Conservation (phyloP, 2,329 filamentous ascomycete genomes). For the Amesomyces nigricolor region DNA sequence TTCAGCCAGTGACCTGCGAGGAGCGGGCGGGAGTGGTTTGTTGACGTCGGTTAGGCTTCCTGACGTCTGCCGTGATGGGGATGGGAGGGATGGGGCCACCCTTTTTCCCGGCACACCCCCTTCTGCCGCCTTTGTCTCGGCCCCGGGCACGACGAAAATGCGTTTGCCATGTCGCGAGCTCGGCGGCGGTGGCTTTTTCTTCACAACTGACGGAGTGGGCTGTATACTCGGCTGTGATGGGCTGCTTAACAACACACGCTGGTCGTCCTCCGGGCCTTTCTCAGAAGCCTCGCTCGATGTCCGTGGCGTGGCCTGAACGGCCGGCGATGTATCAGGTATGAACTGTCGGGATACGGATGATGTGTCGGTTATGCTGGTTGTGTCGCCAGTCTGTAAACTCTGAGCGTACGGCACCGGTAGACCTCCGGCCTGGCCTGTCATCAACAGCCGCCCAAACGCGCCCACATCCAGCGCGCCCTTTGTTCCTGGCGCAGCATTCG, state of each 20-base stretch:
- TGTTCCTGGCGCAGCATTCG: conserved; percentile 30
- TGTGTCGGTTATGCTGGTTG: conserved; percentile 51
- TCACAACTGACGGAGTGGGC: conserved; percentile 26
- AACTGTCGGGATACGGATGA: conserved; percentile 56
- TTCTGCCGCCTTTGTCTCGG: conserved; percentile 30
- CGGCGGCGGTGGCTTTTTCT: conserved; percentile 65
- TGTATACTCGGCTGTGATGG: conserved; percentile 12
- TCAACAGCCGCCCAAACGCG: conserved; percentile 67
- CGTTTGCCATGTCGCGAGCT: conserved; percentile 74
- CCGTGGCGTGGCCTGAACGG: conserved; percentile 45
- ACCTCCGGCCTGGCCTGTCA: conserved; percentile 60
- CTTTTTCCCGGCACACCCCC: conserved; percentile 14
- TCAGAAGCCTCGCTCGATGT: conserved; percentile 54
- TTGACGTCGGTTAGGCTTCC: conserved; percentile 47
- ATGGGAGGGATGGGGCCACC: conserved; percentile 17
- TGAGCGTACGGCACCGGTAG: background rate
- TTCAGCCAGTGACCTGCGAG: conserved; percentile 41
- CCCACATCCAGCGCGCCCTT: conserved; percentile 63
- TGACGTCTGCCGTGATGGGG: conserved; percentile 30
- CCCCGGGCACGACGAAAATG: conserved; percentile 47
- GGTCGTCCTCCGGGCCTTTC: conserved; percentile 45
- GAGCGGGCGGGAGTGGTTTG: conserved; percentile 57
- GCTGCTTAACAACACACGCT: conserved; percentile 30
- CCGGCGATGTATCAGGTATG: conserved; percentile 41
- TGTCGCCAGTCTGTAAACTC: conserved; percentile 29